Conservation (phyloP, 257 asterid genomes). For the Marsdenia floribunda region DNA sequence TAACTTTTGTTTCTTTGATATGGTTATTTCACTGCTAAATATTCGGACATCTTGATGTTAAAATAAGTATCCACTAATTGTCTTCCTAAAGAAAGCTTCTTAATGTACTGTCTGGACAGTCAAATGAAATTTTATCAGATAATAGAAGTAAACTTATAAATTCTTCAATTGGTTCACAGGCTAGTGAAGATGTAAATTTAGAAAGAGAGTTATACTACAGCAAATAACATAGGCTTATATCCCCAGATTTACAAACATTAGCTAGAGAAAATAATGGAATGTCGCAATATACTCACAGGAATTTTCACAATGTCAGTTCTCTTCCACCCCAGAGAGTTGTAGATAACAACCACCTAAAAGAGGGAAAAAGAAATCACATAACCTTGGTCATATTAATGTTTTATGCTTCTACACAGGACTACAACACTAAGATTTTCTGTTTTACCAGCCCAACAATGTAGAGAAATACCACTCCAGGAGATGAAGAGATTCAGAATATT, state of each 20-base stretch:
- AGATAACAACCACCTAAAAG: constrained; percentile 70
- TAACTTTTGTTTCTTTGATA: not conserved
- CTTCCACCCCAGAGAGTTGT: constrained; percentile 91
- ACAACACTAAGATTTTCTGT: not conserved
- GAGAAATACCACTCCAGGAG: not conserved
- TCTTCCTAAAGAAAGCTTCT: not conserved
- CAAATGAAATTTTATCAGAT: not conserved
- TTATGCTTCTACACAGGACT: not conserved
- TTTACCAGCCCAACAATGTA: not conserved
- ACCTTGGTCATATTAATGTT: not conserved
- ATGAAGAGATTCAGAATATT: constrained; percentile 1
- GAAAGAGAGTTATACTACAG: not conserved
- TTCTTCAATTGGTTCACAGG: not conserved
- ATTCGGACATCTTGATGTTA: not conserved
- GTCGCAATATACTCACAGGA: constrained; percentile 58
- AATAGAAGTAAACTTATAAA: constrained; percentile 7
- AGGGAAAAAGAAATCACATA: not conserved
- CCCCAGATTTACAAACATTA: not conserved
- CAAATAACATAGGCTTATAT: not conserved
- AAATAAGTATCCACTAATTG: not conserved
- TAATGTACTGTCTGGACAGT: not conserved
- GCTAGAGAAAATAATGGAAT: not conserved
- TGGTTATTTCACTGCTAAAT: not conserved
- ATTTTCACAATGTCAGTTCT: constrained; percentile 70
- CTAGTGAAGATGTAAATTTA: not conserved